Percentiles rank a stretch among this genome's conserved stretches.
Evolutionary conservation across 179 eudicot species (phyloP).

Genomic region (Amaranthus tricolor): DNA sequence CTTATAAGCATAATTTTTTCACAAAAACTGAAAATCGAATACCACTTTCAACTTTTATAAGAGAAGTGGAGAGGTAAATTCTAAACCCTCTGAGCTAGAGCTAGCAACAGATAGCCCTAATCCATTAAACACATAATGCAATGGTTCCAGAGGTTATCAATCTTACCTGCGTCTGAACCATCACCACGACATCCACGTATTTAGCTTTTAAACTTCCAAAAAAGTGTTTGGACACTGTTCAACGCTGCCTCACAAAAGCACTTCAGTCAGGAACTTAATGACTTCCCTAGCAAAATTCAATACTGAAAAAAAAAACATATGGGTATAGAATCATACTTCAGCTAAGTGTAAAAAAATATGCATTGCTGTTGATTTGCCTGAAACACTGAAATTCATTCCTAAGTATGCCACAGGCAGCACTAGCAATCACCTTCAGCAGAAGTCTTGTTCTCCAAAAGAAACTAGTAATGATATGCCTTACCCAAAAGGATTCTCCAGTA

Average conservation of each 20-base stretch:
- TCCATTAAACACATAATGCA: too few species aligned
- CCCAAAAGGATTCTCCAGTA: conserved; percentile 2
- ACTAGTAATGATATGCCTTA: not conserved
- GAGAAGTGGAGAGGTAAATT: too few species aligned
- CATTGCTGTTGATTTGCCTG: not conserved
- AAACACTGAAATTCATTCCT: not conserved
- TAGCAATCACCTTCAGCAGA: not conserved
- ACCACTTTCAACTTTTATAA: too few species aligned
- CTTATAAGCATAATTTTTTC: too few species aligned
- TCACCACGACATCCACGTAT: too few species aligned
- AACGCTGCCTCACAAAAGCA: not conserved
- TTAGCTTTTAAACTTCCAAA: too few species aligned
- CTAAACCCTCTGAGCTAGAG: too few species aligned
- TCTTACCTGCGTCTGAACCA: too few species aligned
- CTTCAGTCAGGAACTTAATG: not conserved
- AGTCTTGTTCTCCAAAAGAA: not conserved
- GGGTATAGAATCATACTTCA: not conserved
- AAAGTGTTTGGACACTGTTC: too few species aligned
- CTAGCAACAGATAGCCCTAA: too few species aligned
- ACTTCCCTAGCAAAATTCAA: not conserved
- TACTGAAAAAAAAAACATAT: not conserved
- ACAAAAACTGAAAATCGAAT: too few species aligned
- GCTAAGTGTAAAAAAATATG: not conserved
- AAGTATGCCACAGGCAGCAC: not conserved
- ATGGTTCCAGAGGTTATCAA: too few species aligned